A percentile compares a stretch with the other conserved stretches of the same genome.
phyloP scores from a whole-genome alignment of 495 filamentous ascomycete species.

The Hapsidospora chrysogenum region DNA sequence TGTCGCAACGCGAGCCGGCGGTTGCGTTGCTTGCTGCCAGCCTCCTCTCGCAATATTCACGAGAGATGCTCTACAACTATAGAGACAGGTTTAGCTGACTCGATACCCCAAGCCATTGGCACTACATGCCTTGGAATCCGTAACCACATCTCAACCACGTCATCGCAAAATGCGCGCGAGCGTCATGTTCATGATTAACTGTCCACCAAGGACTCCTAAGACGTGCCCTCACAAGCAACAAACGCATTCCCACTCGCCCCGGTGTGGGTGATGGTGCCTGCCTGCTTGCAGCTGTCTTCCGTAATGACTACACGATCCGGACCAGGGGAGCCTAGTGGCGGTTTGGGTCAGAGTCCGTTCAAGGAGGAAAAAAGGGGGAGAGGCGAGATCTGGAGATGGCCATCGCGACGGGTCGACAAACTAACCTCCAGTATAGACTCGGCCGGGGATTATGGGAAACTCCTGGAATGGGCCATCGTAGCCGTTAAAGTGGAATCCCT shows the following conservation, averaged over 20 bases:
- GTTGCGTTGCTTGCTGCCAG: no score
- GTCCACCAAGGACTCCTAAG: no score
- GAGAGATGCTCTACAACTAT: no score
- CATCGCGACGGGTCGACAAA: not conserved
- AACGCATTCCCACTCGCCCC: conserved; percentile 52
- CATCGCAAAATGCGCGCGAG: no score
- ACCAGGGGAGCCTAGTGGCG: conserved; percentile 30
- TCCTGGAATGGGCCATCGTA: conserved; percentile 42
- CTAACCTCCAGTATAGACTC: conserved; percentile 39
- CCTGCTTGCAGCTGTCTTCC: conserved; percentile 30
- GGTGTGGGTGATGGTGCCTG: conserved; percentile 50
- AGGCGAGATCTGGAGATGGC: no score
- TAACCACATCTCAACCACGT: no score
- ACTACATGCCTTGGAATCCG: no score
- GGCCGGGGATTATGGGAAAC: conserved; percentile 44
- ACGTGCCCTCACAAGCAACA: conserved; percentile 29
- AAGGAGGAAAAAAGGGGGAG: not conserved
- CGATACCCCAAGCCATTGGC: no score
- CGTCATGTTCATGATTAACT: no score
- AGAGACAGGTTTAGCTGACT: no score
- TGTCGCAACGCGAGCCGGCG: no score
- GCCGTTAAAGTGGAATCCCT: conserved; percentile 49
- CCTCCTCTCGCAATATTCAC: no score
- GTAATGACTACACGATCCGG: conserved; percentile 54
- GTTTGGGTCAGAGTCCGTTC: not conserved